phyloP scores from a whole-genome alignment of 352 stramenopile genomes.

The Saprolegnia parasitica region DNA sequence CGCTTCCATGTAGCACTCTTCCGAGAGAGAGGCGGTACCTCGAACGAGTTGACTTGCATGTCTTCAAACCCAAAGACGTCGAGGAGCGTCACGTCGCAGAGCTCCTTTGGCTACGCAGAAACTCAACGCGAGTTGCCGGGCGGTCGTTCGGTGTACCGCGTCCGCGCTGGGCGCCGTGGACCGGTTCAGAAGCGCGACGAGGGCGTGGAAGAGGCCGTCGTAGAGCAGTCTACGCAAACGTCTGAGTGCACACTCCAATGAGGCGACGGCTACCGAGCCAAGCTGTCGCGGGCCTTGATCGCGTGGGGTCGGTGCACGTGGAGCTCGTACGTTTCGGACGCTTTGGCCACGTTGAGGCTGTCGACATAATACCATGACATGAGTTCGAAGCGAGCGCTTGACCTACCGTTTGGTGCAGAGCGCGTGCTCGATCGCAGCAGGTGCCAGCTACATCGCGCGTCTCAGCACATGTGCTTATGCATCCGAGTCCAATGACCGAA shows the following conservation, averaged over 20 bases:
- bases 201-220: constrained; percentile 12
- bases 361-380: not conserved
- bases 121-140: too few relatives aligned
- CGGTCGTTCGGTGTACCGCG: not conserved
- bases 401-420: constrained; percentile 25
- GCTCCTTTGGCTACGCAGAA: constrained; percentile 2
- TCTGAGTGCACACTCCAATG: not conserved
- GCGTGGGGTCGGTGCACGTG: constrained; percentile 20
- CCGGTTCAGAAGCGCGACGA: constrained; percentile 19
- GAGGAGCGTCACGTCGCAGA: constrained; percentile 45
- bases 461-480: too few relatives aligned
- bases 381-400: not conserved
- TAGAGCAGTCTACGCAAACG: constrained; percentile 20
- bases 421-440: not conserved
- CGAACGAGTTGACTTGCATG: constrained; percentile 58
- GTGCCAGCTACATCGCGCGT: constrained; percentile 7
- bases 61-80: constrained; percentile 77
- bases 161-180: not conserved
- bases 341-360: constrained; percentile 9
- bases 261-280: constrained; percentile 8
- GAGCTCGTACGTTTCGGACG: constrained; percentile 22
- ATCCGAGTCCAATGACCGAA: not conserved
- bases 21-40: constrained; percentile 17
- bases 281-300: constrained; percentile 10
- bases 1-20: not conserved